These are phyloP conservation scores for Globisporangium cylindrosporum DNA, from an alignment of 352 stramenopile species.

Conservation along the genomic window DNA sequence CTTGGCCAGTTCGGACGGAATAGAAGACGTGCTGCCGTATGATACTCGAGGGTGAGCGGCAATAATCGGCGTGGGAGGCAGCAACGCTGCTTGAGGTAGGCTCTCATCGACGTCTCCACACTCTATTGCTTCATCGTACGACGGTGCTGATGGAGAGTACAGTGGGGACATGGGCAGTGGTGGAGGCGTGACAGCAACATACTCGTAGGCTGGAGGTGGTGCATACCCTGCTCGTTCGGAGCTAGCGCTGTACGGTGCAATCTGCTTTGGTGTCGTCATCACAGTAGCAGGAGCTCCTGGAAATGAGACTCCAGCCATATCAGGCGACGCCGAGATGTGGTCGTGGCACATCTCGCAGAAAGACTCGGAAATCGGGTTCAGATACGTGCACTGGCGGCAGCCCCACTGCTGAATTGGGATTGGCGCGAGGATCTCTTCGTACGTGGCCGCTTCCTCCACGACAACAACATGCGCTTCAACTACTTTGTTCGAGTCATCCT, in stretches of 20 bases:
- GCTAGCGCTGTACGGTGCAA: not conserved
- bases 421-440: slow-evolving; percentile 11
- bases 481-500: slow-evolving; percentile 9
- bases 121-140: slow-evolving; percentile 20
- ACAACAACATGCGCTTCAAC: slow-evolving; percentile 44
- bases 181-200: slow-evolving; percentile 9
- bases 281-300: not conserved
- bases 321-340: slow-evolving; percentile 34
- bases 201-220: not conserved
- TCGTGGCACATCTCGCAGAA: slow-evolving; percentile 64
- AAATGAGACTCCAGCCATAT: slow-evolving; percentile 4
- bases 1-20: not conserved
- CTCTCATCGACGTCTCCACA: not conserved
- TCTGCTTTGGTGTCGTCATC: not conserved
- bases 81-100: not conserved
- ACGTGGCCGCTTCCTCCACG: slow-evolving; percentile 25
- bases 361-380: slow-evolving; percentile 49
- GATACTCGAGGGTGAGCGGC: not conserved
- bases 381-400: slow-evolving; percentile 47
- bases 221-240: not conserved
- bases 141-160: slow-evolving; percentile 26
- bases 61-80: not conserved
- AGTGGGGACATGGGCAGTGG: slow-evolving; percentile 21
- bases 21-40: not conserved
- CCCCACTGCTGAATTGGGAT: not conserved